phyloP scores from a whole-genome alignment of 2,329 filamentous ascomycete species.

The Alternaria sp. region DNA sequence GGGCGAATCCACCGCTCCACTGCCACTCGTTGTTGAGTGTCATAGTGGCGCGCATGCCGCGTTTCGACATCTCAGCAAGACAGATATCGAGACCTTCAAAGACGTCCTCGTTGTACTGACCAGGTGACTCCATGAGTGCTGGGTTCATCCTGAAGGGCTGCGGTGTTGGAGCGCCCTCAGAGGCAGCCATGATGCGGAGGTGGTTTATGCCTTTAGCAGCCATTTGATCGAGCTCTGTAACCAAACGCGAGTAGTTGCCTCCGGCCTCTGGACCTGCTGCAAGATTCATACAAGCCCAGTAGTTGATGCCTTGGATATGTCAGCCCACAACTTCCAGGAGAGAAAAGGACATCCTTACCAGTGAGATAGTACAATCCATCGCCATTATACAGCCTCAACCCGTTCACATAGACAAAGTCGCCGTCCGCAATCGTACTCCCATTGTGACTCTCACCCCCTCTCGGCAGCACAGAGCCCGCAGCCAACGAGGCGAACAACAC shows the following conservation, averaged over 20 bases:
- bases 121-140: constrained; percentile 44
- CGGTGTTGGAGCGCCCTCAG: constrained; percentile 47
- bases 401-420: constrained; percentile 48
- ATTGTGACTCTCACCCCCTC: neutral
- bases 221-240: constrained; percentile 51
- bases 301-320: constrained; percentile 40
- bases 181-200: constrained; percentile 50
- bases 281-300: constrained; percentile 52
- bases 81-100: constrained; percentile 49
- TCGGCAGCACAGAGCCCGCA: constrained; percentile 10
- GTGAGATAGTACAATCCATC: constrained; percentile 48
- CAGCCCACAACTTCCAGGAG: neutral
- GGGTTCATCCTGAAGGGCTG: constrained; percentile 51
- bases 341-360: constrained; percentile 4
- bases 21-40: constrained; percentile 50
- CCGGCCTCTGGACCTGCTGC: constrained; percentile 44
- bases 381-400: constrained; percentile 41
- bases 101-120: constrained; percentile 48
- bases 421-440: constrained; percentile 28
- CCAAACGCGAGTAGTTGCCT: constrained; percentile 47
- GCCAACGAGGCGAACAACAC: constrained; percentile 20
- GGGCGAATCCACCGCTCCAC: constrained; percentile 49
- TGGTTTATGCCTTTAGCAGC: constrained; percentile 49
- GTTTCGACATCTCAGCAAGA: constrained; percentile 48
- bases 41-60: constrained; percentile 52